Percentiles rank a stretch among this genome's conserved stretches.
These are phyloP conservation scores for Tylopilus vinaceipallidus DNA, from an alignment of 768 basidiomycete species.

Conservation along the genomic window DNA sequence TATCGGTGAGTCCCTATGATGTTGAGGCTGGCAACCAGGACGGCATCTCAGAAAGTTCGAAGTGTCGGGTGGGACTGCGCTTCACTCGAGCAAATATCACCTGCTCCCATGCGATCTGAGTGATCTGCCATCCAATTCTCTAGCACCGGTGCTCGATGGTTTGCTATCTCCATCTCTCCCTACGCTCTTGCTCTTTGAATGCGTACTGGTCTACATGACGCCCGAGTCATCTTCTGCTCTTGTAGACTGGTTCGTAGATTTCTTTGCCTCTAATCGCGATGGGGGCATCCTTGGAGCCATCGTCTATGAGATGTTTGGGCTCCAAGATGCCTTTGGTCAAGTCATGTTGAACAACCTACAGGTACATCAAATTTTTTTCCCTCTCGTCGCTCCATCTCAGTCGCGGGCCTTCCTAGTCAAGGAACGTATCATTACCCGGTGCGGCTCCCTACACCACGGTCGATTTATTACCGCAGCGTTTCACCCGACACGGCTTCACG, in stretches of 20 bases:
- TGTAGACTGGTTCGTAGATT: conserved; percentile 70
- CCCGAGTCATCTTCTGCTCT: conserved; percentile 56
- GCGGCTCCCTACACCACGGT: conserved; percentile 58
- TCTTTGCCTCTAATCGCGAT: conserved; percentile 34
- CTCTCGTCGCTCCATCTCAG: neutral
- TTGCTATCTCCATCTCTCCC: conserved; percentile 61
- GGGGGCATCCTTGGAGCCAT: conserved; percentile 47
- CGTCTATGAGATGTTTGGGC: conserved; percentile 87
- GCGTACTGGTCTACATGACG: conserved; percentile 85
- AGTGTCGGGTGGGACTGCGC: conserved; percentile 37
- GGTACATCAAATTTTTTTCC: conserved; percentile 38
- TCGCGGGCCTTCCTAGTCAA: conserved; percentile 42
- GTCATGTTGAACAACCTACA: conserved; percentile 89
- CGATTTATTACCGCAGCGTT: conserved; percentile 53
- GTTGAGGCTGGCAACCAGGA: neutral
- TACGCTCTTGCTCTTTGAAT: conserved; percentile 89
- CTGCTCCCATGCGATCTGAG: conserved; percentile 81
- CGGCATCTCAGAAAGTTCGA: conserved; percentile 2
- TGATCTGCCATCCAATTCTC: conserved; percentile 44
- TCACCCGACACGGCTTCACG: conserved; percentile 54
- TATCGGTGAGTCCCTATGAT: conserved; percentile 13
- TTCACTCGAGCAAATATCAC: conserved; percentile 33
- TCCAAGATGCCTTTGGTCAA: conserved; percentile 85
- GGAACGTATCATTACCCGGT: conserved; percentile 74
- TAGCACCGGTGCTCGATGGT: conserved; percentile 36